Percentiles rank a stretch among this genome's conserved stretches.
These are phyloP conservation scores for Scytalidium lignicola DNA, from an alignment of 2,329 filamentous ascomycete genomes.

Conservation along the genomic window DNA sequence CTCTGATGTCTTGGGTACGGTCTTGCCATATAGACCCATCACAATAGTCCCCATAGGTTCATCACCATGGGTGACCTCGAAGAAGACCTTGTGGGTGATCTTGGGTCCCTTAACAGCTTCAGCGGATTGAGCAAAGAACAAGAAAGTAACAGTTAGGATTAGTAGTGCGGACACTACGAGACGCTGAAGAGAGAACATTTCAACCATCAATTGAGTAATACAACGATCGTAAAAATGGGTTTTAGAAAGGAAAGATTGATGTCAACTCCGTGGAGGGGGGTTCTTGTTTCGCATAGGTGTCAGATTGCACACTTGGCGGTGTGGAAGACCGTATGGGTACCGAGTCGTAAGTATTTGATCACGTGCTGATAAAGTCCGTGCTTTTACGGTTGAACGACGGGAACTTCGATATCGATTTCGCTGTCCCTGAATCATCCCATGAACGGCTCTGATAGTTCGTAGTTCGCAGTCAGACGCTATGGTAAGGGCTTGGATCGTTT, in stretches of 20 bases:
- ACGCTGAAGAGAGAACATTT: constrained; percentile 71
- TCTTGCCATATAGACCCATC: constrained; percentile 83
- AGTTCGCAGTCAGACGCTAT: constrained; percentile 11
- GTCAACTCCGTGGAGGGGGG: neutral
- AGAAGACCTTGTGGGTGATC: constrained; percentile 94
- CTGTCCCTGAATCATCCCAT: no score
- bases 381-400: neutral
- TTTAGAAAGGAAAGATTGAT: neutral
- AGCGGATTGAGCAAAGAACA: constrained; percentile 70
- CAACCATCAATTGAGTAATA: constrained; percentile 29
- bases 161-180: constrained; percentile 68
- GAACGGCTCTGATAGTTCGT: no score
- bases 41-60: constrained; percentile 69
- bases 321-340: neutral
- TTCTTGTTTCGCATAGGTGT: constrained; percentile 25
- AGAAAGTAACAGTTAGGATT: constrained; percentile 67
- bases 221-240: neutral
- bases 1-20: constrained; percentile 68
- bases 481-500: constrained; percentile 11
- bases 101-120: constrained; percentile 81
- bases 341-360: neutral
- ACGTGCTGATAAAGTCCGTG: constrained; percentile 1
- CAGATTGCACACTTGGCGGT: constrained; percentile 14
- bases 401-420: constrained; percentile 1
- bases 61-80: constrained; percentile 75